These are phyloP conservation scores for Lophiostoma macrostomum DNA, from an alignment of 495 filamentous ascomycete genomes.

Conservation along the genomic window DNA sequence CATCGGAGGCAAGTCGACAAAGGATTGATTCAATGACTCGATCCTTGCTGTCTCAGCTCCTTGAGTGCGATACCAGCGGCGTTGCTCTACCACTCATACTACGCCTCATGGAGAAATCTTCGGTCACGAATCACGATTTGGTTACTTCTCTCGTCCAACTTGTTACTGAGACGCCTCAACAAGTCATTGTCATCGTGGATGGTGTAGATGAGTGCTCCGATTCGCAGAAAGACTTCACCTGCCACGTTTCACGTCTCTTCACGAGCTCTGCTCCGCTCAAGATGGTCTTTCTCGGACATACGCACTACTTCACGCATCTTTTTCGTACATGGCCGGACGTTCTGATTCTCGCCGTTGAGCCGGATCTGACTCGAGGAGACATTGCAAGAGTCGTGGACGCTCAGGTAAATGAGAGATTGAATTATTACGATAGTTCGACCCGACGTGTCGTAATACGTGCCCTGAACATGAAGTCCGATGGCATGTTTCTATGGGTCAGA, in stretches of 20 bases:
- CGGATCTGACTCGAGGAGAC: background rate
- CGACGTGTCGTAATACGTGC: background rate
- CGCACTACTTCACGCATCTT: background rate
- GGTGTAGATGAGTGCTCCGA: background rate
- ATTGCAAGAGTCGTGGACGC: background rate
- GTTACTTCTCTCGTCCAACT: background rate
- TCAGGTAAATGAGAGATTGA: background rate
- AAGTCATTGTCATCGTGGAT: background rate
- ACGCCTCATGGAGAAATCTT: background rate
- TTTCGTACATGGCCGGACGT: background rate
- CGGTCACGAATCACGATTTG: background rate
- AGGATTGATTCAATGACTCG: background rate
- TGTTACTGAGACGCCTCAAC: background rate
- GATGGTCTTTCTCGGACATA: background rate
- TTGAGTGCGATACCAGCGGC: background rate
- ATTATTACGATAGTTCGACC: background rate
- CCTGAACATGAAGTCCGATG: background rate
- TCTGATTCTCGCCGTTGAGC: background rate
- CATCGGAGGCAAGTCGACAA: background rate
- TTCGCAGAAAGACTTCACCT: background rate
- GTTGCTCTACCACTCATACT: background rate
- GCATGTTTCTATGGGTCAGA: slow-evolving; percentile 1
- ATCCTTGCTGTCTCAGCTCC: background rate
- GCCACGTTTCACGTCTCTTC: background rate
- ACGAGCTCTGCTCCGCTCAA: background rate